Evolutionary conservation across 2,329 filamentous ascomycete species (phyloP).

Genomic region (Myriosclerotinia scirpicola): DNA sequence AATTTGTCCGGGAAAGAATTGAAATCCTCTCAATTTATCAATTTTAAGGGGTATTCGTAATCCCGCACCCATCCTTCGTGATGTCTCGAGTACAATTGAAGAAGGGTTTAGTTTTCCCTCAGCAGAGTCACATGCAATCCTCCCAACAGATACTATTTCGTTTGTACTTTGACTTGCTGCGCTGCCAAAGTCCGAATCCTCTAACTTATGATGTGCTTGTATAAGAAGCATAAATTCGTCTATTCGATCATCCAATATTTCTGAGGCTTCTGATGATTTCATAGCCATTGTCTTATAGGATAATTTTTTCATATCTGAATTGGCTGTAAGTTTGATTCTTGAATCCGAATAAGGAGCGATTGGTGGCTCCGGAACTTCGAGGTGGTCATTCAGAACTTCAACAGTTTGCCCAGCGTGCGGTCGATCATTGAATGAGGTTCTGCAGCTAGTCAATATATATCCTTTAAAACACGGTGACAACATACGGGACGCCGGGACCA

Average conservation of each 20-base stretch:
- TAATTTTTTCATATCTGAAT: slow-evolving; percentile 87
- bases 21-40: slow-evolving; percentile 65
- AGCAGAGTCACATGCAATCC: slow-evolving; percentile 84
- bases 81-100: slow-evolving; percentile 85
- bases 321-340: slow-evolving; percentile 80
- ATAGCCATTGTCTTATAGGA: slow-evolving; percentile 90
- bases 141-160: slow-evolving; percentile 85
- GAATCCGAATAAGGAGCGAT: slow-evolving; percentile 71
- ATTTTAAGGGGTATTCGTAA: slow-evolving; percentile 78
- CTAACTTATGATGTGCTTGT: slow-evolving; percentile 71
- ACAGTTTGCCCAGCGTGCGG: slow-evolving; percentile 76
- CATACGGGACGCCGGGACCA: slow-evolving; percentile 1
- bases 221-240: slow-evolving; percentile 80
- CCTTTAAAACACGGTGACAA: slow-evolving; percentile 5
- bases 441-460: slow-evolving; percentile 43
- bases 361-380: slow-evolving; percentile 65
- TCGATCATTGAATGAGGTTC: slow-evolving; percentile 71
- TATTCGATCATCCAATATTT: slow-evolving; percentile 92
- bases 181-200: slow-evolving; percentile 81
- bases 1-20: slow-evolving; percentile 93
- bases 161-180: slow-evolving; percentile 80
- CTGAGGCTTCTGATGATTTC: slow-evolving; percentile 89
- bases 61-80: slow-evolving; percentile 78
- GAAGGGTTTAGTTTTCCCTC: slow-evolving; percentile 84
- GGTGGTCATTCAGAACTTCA: slow-evolving; percentile 78